Evolutionary conservation across 805 yeast species (phyloP).

Genomic region (Komagataella phaffii): DNA sequence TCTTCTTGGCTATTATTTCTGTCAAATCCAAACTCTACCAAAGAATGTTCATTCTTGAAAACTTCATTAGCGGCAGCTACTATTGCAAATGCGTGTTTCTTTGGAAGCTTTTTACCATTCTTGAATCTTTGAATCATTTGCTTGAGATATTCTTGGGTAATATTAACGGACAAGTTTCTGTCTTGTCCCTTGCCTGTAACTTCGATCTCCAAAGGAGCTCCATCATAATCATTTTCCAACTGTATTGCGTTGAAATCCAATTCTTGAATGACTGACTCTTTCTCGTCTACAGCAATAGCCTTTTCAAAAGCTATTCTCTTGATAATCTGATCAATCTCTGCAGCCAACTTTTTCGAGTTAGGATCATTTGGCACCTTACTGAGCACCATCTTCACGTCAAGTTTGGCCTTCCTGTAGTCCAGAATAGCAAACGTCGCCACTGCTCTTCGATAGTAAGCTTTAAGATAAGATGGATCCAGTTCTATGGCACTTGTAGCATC

Average conservation of each 20-base stretch:
- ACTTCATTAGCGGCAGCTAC: slow-evolving; percentile 57
- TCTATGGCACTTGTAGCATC: slow-evolving; percentile 67
- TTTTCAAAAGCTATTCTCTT: slow-evolving; percentile 69
- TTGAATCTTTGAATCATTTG: slow-evolving; percentile 61
- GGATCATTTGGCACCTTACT: slow-evolving; percentile 53
- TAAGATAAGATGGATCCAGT: slow-evolving; percentile 51
- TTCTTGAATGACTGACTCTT: slow-evolving; percentile 30
- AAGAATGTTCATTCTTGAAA: slow-evolving; percentile 51
- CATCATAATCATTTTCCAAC: slow-evolving; percentile 44
- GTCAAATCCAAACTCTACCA: slow-evolving; percentile 50
- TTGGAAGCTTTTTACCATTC: slow-evolving; percentile 62
- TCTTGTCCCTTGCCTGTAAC: slow-evolving; percentile 17
- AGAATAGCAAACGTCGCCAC: slow-evolving; percentile 65
- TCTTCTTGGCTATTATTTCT: slow-evolving; percentile 35
- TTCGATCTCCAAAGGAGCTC: slow-evolving; percentile 35
- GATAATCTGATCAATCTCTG: slow-evolving; percentile 50
- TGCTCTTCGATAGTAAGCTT: slow-evolving; percentile 83
- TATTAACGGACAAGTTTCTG: slow-evolving; percentile 24
- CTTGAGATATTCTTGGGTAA: slow-evolving; percentile 41
- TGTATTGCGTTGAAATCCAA: slow-evolving; percentile 33
- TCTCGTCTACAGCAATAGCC: slow-evolving; percentile 69
- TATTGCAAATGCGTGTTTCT: slow-evolving; percentile 72
- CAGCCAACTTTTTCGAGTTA: slow-evolving; percentile 47
- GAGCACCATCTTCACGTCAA: slow-evolving; percentile 54
- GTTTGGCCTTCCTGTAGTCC: slow-evolving; percentile 60